A percentile compares a stretch with the other conserved stretches of the same genome.
These are phyloP conservation scores for Penicillium palitans DNA, from an alignment of 2,329 filamentous ascomycete genomes.

Conservation along the genomic window DNA sequence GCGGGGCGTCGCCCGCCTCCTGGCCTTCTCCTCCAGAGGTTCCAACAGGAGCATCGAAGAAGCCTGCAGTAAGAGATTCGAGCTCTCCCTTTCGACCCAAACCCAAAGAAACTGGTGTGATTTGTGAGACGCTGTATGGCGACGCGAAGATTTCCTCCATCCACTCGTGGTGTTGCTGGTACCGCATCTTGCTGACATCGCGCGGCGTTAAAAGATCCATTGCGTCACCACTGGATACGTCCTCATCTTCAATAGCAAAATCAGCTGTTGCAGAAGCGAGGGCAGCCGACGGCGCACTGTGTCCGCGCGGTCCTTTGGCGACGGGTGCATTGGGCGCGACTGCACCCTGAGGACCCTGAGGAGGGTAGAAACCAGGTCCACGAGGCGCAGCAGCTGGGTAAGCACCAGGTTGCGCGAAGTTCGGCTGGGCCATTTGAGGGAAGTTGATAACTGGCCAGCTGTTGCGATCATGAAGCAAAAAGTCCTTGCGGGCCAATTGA, in stretches of 20 bases:
- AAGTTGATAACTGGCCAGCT: constrained; percentile 87
- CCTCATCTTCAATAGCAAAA: constrained; percentile 75
- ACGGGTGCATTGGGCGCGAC: constrained; percentile 27
- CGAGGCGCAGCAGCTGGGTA: constrained; percentile 39
- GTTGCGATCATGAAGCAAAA: constrained; percentile 84
- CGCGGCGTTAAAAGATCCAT: constrained; percentile 87
- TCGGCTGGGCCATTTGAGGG: constrained; percentile 56
- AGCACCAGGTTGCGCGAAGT: constrained; percentile 52
- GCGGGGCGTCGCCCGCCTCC: constrained; percentile 32
- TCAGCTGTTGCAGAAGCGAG: constrained; percentile 44
- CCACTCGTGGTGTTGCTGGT: constrained; percentile 96
- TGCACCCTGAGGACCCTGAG: constrained; percentile 30
- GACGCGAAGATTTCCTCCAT: constrained; percentile 97
- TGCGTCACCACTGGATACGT: constrained; percentile 80
- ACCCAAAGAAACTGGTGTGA: constrained; percentile 82
- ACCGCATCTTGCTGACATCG: constrained; percentile 83
- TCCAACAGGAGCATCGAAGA: constrained; percentile 66
- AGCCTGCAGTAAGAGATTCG: constrained; percentile 75
- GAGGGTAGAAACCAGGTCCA: constrained; percentile 40
- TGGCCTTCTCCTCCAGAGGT: constrained; percentile 30
- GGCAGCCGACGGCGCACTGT: constrained; percentile 43
- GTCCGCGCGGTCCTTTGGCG: constrained; percentile 44
- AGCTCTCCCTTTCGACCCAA: constrained; percentile 83
- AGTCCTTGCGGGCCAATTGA: constrained; percentile 84
- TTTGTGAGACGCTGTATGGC: constrained; percentile 80